Evolutionary conservation across 768 basidiomycete genomes (phyloP), one percentile per base, ranked within the genome.

Genomic region (Boletus eberwhitei): DNA sequence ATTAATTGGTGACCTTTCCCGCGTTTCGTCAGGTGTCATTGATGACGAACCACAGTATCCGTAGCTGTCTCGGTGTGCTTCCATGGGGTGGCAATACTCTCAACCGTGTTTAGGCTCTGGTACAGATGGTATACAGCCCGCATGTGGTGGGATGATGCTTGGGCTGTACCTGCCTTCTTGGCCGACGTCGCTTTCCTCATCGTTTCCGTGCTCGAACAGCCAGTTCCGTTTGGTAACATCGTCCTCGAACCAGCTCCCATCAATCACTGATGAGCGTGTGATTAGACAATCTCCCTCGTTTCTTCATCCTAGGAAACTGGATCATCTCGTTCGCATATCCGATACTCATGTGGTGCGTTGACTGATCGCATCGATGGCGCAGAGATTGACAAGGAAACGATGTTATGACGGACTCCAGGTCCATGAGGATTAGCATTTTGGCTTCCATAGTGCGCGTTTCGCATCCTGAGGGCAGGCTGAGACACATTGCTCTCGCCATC

Each of bases 91-190:
- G 62, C 67, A 5, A 59, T 69, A 49, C 26, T 58, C n/a, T 53
- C 40, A 2, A 65, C 65, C 12, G 11, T 63, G 31, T 68, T 70
- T 39, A 56, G 67, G 37, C 51, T 65, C 37, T 59, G 57, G 52
- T 70, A 61, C 31, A 47, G 55, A 44, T 64, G 55, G 62, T 40
- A 53, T 41, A 60, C 39, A 19, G 42, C 29, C 6, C 65, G 43
- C 6, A 26, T 67, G 46, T 64, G 64, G 66, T 69, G 67, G 61
- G 66, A 68, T 22, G 68, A 68, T 35, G 60, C 46, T 5, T 63
- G 58, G 58, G 66, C 61, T 2, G 26, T 8, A 13, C 12, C 63
- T 3, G 66, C 65, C 5, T 41, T 61, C 16, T 39, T 59, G 40
- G 55, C 54, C 8, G 57, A 66, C 34, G 22, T 58, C 2, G 36